Evolutionary conservation across 352 stramenopile genomes (phyloP).

Genomic region (Aphanomyces invadans): DNA sequence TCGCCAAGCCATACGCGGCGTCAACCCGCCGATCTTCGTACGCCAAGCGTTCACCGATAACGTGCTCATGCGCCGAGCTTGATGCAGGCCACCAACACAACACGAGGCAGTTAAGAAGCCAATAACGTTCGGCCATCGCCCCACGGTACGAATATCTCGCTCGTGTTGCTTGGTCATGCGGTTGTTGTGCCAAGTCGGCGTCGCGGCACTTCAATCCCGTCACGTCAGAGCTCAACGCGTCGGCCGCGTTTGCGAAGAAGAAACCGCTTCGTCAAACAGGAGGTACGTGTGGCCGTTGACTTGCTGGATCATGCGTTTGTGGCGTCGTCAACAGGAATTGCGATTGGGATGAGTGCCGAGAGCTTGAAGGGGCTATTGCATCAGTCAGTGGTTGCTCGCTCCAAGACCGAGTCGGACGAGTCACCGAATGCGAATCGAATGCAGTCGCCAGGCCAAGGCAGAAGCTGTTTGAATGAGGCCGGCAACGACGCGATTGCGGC

Average conservation of each 20-base stretch:
- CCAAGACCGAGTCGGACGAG: neutral
- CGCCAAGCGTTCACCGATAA: slow-evolving; percentile 17
- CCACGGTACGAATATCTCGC: slow-evolving; percentile 38
- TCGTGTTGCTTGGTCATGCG: too few relatives aligned
- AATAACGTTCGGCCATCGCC: slow-evolving; percentile 67
- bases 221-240: slow-evolving; percentile 30
- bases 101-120: slow-evolving; percentile 32
- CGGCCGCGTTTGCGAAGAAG: slow-evolving; percentile 20
- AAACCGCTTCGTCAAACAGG: slow-evolving; percentile 16
- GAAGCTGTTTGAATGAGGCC: slow-evolving; percentile 25
- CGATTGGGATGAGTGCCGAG: slow-evolving; percentile 14
- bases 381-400: neutral
- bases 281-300: neutral
- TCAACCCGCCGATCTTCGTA: slow-evolving; percentile 41
- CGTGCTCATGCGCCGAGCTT: neutral
- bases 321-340: neutral
- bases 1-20: slow-evolving; percentile 50
- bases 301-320: neutral
- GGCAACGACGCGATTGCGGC: slow-evolving; percentile 2
- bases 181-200: too few relatives aligned
- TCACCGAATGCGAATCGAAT: too few relatives aligned
- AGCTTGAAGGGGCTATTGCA: slow-evolving; percentile 10
- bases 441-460: neutral
- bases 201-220: slow-evolving; percentile 63
- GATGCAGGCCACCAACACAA: neutral